Evolutionary conservation across 768 basidiomycete species (phyloP).

Genomic region (Mycena filopes): DNA sequence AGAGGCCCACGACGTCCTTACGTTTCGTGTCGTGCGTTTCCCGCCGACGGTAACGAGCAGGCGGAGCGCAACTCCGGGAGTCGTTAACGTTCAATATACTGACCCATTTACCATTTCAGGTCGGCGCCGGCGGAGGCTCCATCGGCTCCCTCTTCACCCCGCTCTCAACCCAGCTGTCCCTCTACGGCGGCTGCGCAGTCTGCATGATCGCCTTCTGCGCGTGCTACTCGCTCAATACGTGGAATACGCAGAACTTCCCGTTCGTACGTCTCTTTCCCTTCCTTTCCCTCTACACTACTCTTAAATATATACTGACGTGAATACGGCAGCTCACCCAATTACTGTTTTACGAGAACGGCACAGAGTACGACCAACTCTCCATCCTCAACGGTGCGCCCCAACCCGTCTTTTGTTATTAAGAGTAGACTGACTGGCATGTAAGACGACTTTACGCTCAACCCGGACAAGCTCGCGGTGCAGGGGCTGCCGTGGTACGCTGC

Average conservation of each 20-base stretch:
- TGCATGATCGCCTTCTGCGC: constrained; percentile 54
- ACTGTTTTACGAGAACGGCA: constrained; percentile 45
- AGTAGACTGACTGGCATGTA: not conserved
- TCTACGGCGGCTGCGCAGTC: constrained; percentile 54
- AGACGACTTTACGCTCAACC: constrained; percentile 23
- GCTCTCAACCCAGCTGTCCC: constrained; percentile 56
- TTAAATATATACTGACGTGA: too few relatives aligned
- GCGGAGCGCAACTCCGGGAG: too few relatives aligned
- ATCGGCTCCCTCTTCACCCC: constrained; percentile 55
- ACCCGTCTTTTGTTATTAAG: not conserved
- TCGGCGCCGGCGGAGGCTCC: constrained; percentile 47
- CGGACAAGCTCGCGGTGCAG: constrained; percentile 48
- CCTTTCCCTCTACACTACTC: too few relatives aligned
- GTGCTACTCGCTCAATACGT: constrained; percentile 5
- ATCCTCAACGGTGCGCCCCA: constrained; percentile 52
- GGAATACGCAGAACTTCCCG: constrained; percentile 43
- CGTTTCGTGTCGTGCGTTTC: constrained; percentile 36
- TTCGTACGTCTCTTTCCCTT: constrained; percentile 32
- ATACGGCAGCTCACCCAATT: constrained; percentile 53
- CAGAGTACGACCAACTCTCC: constrained; percentile 59
- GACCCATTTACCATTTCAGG: not conserved
- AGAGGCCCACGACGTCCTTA: too few relatives aligned
- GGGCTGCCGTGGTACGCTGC: constrained; percentile 48
- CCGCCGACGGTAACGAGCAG: constrained; percentile 26
- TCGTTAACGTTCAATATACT: too few relatives aligned